A percentile compares a stretch with the other conserved stretches of the same genome.
phyloP scores from a whole-genome alignment of 2,329 filamentous ascomycete genomes.

The Aspergillus udagawae region DNA sequence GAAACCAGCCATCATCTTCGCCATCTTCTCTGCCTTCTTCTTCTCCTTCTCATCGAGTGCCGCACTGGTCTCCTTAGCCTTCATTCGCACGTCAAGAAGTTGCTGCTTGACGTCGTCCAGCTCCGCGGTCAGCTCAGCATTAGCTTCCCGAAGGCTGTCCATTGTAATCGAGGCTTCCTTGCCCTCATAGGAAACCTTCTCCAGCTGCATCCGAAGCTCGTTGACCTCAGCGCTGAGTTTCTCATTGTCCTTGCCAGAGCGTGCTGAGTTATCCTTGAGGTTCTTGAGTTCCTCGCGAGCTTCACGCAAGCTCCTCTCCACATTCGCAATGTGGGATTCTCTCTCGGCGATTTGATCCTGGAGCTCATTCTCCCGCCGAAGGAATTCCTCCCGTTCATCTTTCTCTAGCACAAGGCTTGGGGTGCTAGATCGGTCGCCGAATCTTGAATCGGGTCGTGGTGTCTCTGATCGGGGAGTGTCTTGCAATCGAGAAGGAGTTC shows the following conservation, averaged over 20 bases:
- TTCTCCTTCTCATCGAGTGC: constrained; percentile 95
- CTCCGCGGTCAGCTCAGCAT: constrained; percentile 84
- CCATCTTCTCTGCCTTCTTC: constrained; percentile 99
- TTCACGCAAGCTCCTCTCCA: constrained; percentile 76
- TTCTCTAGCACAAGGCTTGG: constrained; percentile 87
- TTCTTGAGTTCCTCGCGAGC: constrained; percentile 80
- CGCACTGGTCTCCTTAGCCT: constrained; percentile 85
- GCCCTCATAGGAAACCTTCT: constrained; percentile 91
- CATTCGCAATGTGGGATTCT: constrained; percentile 73
- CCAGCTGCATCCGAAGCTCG: constrained; percentile 92
- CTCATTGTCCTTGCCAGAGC: constrained; percentile 86
- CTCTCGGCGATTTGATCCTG: constrained; percentile 95
- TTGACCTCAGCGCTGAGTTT: constrained; percentile 80
- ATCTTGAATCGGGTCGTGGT: constrained; percentile 58
- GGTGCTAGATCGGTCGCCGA: constrained; percentile 80
- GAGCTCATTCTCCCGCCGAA: constrained; percentile 91
- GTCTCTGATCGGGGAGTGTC: constrained; percentile 54
- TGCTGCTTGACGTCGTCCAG: constrained; percentile 95
- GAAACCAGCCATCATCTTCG: constrained; percentile 99
- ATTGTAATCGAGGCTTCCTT: constrained; percentile 97
- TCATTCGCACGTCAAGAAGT: constrained; percentile 93
- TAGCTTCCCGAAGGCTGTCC: constrained; percentile 95
- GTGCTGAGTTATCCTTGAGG: constrained; percentile 80
- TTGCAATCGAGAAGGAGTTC: constrained; percentile 39
- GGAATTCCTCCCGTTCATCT: constrained; percentile 93